Evolutionary conservation across 257 asterid species (phyloP), one percentile per base, ranked within the genome.

Genomic region (Solanum virginianum): DNA sequence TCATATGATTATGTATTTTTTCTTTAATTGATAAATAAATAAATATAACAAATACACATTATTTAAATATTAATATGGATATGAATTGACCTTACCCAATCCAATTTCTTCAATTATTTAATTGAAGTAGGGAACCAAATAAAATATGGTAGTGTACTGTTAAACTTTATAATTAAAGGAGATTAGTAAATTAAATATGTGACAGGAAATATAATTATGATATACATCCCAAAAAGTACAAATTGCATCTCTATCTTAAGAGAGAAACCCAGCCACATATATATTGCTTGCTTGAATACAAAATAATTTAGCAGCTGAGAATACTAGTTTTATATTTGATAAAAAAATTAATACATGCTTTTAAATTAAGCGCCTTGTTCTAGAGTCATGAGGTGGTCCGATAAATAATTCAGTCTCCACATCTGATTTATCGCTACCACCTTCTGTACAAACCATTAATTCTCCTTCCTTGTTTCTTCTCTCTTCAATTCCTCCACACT

Each of bases 371-470:
- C 41, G 97, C 88, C 86, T 91, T 22, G 71, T 85, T 91, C 96
- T 92, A 39, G 88, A 82, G 86, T 93, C 95, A 75, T 75, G 60
- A 0, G 98, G 99, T 6, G 84, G 93, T 29, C 98, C 99, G 39
- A 96, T 96, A 89, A 91, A 92, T 89, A 96, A 69, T 45, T 93
- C 98, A 9, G 99, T 96, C 91, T 94, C 98, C 80, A 96, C 98
- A 54, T 94, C 98, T 41, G 95, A 92, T 63, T 90, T 90, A 80
- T 93, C 98, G 65, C 96, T 93, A 4, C 90, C 89, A 2, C 90
- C 91, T 24, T 92, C 98, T 24, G 89, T 66, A 17, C 90, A 83
- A 10, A 65, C 10, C 2, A 63, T 80, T 54, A 56, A 83, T 13
- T 53, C 86, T 65, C 60, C 20, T 17, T 85, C 93, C 47, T 72